phyloP scores from a whole-genome alignment of 2,329 filamentous ascomycete genomes.

The Dothidotthia symphoricarpi region DNA sequence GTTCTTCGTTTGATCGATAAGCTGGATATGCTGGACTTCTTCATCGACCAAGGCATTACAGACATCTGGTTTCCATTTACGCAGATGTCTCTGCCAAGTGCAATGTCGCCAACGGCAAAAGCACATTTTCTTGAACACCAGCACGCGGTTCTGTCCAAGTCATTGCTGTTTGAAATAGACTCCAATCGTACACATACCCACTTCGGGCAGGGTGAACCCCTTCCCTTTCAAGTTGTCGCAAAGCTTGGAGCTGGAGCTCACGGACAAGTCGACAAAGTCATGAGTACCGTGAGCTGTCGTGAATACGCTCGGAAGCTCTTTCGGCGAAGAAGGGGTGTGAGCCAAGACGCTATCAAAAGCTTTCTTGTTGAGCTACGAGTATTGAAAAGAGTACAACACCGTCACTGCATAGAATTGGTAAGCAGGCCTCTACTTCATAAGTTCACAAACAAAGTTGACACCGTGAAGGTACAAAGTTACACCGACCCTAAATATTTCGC shows the following conservation, averaged over 20 bases:
- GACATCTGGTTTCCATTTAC: slow-evolving; percentile 13
- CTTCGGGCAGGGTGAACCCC: slow-evolving; percentile 3
- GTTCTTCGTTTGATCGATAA: slow-evolving; percentile 12
- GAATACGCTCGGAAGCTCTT: slow-evolving; percentile 7
- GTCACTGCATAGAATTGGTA: slow-evolving; percentile 7
- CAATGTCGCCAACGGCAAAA: no score
- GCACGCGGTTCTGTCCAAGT: no score
- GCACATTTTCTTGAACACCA: no score
- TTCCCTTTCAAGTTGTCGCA: slow-evolving; percentile 7
- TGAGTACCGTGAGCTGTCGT: neutral
- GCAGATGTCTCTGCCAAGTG: slow-evolving; percentile 7
- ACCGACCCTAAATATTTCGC: slow-evolving; percentile 32
- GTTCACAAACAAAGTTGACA: no score
- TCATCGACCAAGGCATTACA: slow-evolving; percentile 10
- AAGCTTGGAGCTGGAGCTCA: slow-evolving; percentile 6
- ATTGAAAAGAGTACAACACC: slow-evolving; percentile 7
- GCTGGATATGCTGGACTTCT: slow-evolving; percentile 9
- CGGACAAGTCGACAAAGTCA: slow-evolving; percentile 7
- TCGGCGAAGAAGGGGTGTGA: slow-evolving; percentile 1
- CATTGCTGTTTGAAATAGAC: no score
- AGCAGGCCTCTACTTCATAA: no score
- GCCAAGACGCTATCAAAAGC: slow-evolving; percentile 8
- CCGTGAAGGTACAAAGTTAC: no score
- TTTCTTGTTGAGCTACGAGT: slow-evolving; percentile 6
- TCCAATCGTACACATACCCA: no score